Conservation (phyloP, 1,284 basidiomycete species). For the Sphagnurus paluster region DNA sequence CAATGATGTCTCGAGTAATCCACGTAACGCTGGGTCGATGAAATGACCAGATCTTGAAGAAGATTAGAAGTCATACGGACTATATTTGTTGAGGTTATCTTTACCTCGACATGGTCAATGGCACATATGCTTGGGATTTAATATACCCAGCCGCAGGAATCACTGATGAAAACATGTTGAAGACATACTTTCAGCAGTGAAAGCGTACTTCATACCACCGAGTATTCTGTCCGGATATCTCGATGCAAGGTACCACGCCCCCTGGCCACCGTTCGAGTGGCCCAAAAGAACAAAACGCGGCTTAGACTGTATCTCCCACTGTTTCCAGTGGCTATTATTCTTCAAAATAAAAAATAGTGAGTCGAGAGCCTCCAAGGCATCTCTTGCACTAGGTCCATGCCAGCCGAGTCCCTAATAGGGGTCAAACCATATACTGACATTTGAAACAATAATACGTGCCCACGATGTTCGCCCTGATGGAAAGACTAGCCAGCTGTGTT, state of each 20-base stretch:
- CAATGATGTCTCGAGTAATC: conserved; percentile 71
- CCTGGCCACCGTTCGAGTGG: conserved; percentile 94
- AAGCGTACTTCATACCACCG: conserved; percentile 45
- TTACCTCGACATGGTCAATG: conserved; percentile 65
- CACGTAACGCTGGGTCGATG: conserved; percentile 71
- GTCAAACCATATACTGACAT: not conserved
- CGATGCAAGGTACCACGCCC: conserved; percentile 77
- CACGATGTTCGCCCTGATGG: conserved; percentile 75
- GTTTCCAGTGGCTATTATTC: conserved; percentile 35
- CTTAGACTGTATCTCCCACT: conserved; percentile 39
- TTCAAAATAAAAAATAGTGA: conserved; percentile 51
- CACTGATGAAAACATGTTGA: conserved; percentile 29
- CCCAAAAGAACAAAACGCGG: conserved; percentile 68
- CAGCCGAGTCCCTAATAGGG: conserved; percentile 76
- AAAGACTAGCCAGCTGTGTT: conserved; percentile 67
- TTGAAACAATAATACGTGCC: conserved; percentile 43
- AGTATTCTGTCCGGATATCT: conserved; percentile 77
- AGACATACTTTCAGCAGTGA: not conserved
- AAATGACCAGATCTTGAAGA: conserved; percentile 62
- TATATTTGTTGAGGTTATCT: conserved; percentile 1
- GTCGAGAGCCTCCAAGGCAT: conserved; percentile 58
- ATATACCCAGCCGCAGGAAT: conserved; percentile 77
- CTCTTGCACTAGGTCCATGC: conserved; percentile 73
- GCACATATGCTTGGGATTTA: conserved; percentile 84
- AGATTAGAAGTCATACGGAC: not conserved